Conservation (phyloP, 768 basidiomycete genomes). For the Boletus rubroflammeus region DNA sequence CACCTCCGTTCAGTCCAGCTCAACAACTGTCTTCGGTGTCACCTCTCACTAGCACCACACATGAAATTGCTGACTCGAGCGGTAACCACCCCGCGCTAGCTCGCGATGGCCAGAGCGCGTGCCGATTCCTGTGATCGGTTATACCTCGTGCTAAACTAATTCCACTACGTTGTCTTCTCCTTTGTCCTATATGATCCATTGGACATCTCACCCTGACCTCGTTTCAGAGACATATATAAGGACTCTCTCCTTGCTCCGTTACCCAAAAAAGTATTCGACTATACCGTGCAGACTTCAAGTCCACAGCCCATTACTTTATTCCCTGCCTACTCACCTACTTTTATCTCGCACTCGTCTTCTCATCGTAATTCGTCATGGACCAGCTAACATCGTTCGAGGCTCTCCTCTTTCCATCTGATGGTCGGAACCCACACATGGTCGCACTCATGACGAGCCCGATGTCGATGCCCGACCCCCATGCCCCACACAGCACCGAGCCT, state of each 20-base stretch:
- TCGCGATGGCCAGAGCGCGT: constrained; percentile 6
- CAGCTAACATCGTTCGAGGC: constrained; percentile 62
- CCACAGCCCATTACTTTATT: constrained; percentile 18
- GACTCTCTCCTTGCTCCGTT: constrained; percentile 17
- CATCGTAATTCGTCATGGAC: constrained; percentile 47
- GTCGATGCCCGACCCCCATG: constrained; percentile 42
- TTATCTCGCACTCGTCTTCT: constrained; percentile 15
- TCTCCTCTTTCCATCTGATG: constrained; percentile 75
- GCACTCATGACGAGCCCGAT: constrained; percentile 68
- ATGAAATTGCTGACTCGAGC: constrained; percentile 10
- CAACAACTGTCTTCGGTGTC: background rate
- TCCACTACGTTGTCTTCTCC: constrained; percentile 24
- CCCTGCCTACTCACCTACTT: constrained; percentile 14
- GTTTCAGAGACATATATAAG: constrained; percentile 35
- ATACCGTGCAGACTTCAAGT: constrained; percentile 17
- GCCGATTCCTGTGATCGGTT: constrained; percentile 21
- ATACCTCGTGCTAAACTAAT: constrained; percentile 37
- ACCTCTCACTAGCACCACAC: constrained; percentile 13
- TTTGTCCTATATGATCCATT: constrained; percentile 21
- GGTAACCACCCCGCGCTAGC: constrained; percentile 2
- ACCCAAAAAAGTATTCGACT: constrained; percentile 20
- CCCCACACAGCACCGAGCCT: constrained; percentile 42
- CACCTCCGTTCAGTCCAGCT: constrained; percentile 3
- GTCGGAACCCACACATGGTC: constrained; percentile 69
- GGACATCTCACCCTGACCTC: constrained; percentile 39